These are phyloP conservation scores for Dittrichia graveolens DNA, from an alignment of 129 eudicot genomes.

Conservation along the genomic window DNA sequence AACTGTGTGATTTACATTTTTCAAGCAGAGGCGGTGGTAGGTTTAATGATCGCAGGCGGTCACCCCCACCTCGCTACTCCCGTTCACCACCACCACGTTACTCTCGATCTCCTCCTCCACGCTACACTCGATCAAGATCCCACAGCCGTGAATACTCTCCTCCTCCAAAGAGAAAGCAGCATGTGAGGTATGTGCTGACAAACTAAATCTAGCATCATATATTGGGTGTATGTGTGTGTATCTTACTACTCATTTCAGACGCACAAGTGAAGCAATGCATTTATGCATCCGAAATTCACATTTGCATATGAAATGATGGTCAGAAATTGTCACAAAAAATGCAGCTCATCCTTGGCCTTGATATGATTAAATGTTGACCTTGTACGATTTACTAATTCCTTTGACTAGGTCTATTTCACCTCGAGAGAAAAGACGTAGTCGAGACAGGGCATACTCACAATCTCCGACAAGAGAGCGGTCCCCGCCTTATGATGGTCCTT, in stretches of 20 bases:
- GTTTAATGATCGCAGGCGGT: slow-evolving; percentile 62
- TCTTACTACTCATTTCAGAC: background rate
- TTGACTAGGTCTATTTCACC: slow-evolving; percentile 71
- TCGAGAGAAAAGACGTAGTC: slow-evolving; percentile 51
- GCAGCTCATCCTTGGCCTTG: too few species aligned
- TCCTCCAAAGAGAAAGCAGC: slow-evolving; percentile 78
- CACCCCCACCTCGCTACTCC: slow-evolving; percentile 67
- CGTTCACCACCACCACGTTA: slow-evolving; percentile 60
- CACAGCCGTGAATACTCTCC: slow-evolving; percentile 83
- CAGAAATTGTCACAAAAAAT: too few species aligned
- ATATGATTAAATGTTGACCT: too few species aligned
- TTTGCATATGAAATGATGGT: too few species aligned
- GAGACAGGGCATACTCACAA: slow-evolving; percentile 75
- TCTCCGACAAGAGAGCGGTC: slow-evolving; percentile 50
- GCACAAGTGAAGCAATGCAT: too few species aligned
- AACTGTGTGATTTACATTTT: slow-evolving; percentile 4
- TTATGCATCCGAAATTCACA: too few species aligned
- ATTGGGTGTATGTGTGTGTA: background rate
- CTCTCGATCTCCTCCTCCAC: slow-evolving; percentile 79
- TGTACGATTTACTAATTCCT: background rate
- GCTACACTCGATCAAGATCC: slow-evolving; percentile 66
- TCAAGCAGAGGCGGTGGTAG: slow-evolving; percentile 49
- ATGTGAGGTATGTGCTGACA: slow-evolving; percentile 51
- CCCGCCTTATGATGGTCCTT: slow-evolving; percentile 46
- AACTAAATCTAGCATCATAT: background rate